Evolutionary conservation across 768 basidiomycete genomes (phyloP), one percentile per base, ranked within the genome.

Genomic region (Pholiota conissans): DNA sequence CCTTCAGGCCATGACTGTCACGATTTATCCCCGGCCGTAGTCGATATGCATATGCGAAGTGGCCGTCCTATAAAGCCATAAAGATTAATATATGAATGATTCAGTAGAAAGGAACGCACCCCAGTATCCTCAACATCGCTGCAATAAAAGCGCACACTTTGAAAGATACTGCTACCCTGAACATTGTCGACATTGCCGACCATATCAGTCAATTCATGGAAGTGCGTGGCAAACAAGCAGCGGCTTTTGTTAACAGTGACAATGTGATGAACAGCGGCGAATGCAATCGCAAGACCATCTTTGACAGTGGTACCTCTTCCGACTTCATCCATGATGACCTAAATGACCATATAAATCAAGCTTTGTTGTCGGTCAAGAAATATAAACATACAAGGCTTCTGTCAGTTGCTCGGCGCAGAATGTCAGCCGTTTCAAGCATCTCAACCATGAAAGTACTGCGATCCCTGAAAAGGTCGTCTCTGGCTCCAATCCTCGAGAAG

Each of bases 311-410:
- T 98, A 30, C 96, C 96, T 63, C 96, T 78, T 5, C 96, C 96
- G n/a, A 99, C 95, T 76, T 99, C 96, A 69, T 99, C 96, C 93
- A 99, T 95, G 61, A 99, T 95, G n/a, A 98, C 90, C 93, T 95
- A 63, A 14, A 10, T 32, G 35, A 10, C n/a, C 42, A 37, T 13
- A n/a, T 32, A 18, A 32, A 32, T 56, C 32, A 47, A 28, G n/a
- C 29, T 16, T 37, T 26, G 32, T 24, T 42, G 39, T 34, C 18
- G 47, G 6, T 47, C 2, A 14, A 53, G 16, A 35, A 22, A 16
- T 27, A 20, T 34, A 24, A 11, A 73, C 86, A 61, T 64, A 93
- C 95, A 54, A 99, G 77, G 60, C 95, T 97, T 55, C 78, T 82
- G 2, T 83, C 73, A 7, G 95, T 97, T 2, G 97, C 95, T 20